These are phyloP conservation scores for Grosmannia serpens DNA, from an alignment of 2,329 filamentous ascomycete species.

Conservation along the genomic window DNA sequence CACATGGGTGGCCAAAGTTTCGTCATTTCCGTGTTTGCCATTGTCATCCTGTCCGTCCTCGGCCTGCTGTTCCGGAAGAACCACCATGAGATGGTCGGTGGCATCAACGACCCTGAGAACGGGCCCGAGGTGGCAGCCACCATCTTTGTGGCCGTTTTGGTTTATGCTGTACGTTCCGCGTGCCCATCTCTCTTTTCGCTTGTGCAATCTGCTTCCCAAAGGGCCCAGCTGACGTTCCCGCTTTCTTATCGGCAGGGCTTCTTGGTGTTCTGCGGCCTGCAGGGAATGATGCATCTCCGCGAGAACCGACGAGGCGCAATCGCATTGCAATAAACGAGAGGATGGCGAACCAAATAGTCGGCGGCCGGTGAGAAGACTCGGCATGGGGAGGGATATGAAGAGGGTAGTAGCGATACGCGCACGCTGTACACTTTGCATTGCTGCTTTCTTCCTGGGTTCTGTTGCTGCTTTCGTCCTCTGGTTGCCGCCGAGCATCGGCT, in stretches of 20 bases:
- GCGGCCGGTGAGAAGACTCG: background rate
- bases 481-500: no score
- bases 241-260: slow-evolving; percentile 51
- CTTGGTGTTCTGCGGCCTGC: slow-evolving; percentile 81
- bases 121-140: slow-evolving; percentile 70
- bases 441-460: background rate
- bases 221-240: background rate
- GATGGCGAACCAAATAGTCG: background rate
- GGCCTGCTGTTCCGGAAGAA: slow-evolving; percentile 64
- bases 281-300: slow-evolving; percentile 76
- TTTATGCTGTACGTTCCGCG: slow-evolving; percentile 65
- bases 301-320: slow-evolving; percentile 78
- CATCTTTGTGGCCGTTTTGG: slow-evolving; percentile 76
- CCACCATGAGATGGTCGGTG: slow-evolving; percentile 76
- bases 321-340: slow-evolving; percentile 39
- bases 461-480: no score
- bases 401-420: background rate
- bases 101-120: slow-evolving; percentile 58
- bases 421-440: background rate
- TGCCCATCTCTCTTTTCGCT: background rate
- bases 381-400: background rate
- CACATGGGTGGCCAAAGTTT: slow-evolving; percentile 44
- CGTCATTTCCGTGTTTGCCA: slow-evolving; percentile 54
- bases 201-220: background rate
- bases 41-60: slow-evolving; percentile 53